Percentiles rank a stretch among this genome's conserved stretches.
These are phyloP conservation scores for Dactylellina sp. DNA, from an alignment of 2,329 filamentous ascomycete species.

Conservation along the genomic window DNA sequence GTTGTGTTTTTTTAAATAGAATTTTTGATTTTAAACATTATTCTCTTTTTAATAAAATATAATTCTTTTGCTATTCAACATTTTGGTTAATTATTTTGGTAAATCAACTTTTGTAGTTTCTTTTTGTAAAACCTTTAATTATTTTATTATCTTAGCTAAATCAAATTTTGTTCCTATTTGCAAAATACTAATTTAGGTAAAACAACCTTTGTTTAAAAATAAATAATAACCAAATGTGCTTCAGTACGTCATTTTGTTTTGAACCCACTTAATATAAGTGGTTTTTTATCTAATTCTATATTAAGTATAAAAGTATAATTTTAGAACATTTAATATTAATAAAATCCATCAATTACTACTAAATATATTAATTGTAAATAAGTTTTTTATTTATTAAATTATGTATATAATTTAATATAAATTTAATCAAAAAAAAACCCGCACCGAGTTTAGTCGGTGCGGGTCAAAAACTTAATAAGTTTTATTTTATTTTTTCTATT, in stretches of 20 bases:
- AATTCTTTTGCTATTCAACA: too few relatives aligned
- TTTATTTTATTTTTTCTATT: slow-evolving; percentile 10
- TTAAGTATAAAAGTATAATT: slow-evolving; percentile 3
- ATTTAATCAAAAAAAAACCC: neutral
- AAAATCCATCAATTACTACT: too few relatives aligned
- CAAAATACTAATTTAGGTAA: neutral
- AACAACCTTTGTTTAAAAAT: slow-evolving; percentile 11
- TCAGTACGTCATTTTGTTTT: slow-evolving; percentile 4
- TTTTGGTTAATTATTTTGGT: too few relatives aligned
- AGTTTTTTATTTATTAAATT: too few relatives aligned
- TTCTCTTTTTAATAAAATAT: too few relatives aligned
- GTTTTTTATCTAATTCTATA: slow-evolving; percentile 5
- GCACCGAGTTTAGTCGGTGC: too few relatives aligned
- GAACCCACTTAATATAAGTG: slow-evolving; percentile 10
- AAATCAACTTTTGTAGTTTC: too few relatives aligned
- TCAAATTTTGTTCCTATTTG: neutral
- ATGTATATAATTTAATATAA: neutral
- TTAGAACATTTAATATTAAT: slow-evolving; percentile 2
- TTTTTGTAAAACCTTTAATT: neutral
- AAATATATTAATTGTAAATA: too few relatives aligned
- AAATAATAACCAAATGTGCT: slow-evolving; percentile 13
- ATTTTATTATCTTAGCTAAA: neutral
- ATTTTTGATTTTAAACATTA: too few relatives aligned
- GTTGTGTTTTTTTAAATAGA: too few relatives aligned
- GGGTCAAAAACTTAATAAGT: slow-evolving; percentile 4